Evolutionary conservation across 192 early-diverging fungal species (phyloP).

Genomic region (Dispira parvispora): DNA sequence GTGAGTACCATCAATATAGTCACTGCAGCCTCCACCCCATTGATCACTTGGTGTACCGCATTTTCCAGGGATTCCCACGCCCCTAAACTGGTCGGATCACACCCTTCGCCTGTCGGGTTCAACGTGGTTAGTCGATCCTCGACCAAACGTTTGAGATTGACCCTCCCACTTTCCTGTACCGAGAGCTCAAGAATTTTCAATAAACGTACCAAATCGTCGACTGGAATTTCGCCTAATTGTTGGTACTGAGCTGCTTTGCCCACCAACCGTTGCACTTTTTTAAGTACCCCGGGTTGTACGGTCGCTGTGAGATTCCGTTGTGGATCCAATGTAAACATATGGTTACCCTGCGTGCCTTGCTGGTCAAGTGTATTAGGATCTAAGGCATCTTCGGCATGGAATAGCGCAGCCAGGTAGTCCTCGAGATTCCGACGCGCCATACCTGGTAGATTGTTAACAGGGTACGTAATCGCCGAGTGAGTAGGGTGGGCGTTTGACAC

Average conservation of each 20-base stretch:
- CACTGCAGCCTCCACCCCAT: conserved; percentile 5
- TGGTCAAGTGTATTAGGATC: too few species aligned
- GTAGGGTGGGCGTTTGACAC: too few species aligned
- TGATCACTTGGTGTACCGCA: neutral
- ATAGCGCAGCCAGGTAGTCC: too few species aligned
- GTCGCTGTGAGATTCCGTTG: neutral
- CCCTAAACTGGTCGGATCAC: neutral
- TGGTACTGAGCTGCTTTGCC: conserved; percentile 8
- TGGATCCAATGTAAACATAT: too few species aligned
- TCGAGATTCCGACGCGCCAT: too few species aligned
- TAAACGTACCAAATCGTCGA: neutral
- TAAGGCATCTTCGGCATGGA: too few species aligned
- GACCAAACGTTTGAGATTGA: neutral
- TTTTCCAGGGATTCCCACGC: neutral
- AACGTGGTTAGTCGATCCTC: neutral
- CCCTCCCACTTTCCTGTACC: neutral
- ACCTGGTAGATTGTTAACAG: too few species aligned
- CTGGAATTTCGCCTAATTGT: neutral
- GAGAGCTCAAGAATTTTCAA: conserved; percentile 2
- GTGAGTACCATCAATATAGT: neutral
- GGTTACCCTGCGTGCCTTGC: too few species aligned
- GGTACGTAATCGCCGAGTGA: too few species aligned
- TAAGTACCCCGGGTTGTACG: neutral
- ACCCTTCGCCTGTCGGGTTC: too few species aligned
- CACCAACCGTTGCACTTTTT: neutral